Conservation (phyloP, 1,284 basidiomycete species). For the Uromyces viciae-fabae region DNA sequence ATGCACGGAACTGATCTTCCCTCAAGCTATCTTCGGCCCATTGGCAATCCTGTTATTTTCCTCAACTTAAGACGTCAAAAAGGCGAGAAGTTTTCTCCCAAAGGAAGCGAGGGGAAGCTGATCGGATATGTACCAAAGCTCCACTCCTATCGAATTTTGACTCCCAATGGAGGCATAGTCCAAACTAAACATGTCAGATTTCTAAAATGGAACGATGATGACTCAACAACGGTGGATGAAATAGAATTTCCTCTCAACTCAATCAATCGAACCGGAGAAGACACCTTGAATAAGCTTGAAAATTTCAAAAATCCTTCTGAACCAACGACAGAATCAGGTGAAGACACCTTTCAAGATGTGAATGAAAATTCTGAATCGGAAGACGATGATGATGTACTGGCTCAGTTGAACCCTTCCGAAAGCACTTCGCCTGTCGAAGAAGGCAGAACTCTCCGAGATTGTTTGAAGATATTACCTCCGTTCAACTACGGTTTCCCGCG, state of each 20-base stretch:
- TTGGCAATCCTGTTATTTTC: neutral
- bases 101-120: neutral
- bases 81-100: neutral
- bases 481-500: too few species aligned
- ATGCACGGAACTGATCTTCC: neutral
- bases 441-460: too few species aligned
- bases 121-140: neutral
- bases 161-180: neutral
- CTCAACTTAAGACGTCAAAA: neutral
- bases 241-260: too few species aligned
- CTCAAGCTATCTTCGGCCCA: neutral
- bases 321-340: neutral
- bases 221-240: too few species aligned
- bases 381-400: neutral
- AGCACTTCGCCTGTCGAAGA: too few species aligned
- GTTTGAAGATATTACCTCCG: neutral
- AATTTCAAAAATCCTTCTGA: neutral
- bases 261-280: neutral
- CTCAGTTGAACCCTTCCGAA: too few species aligned
- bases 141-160: neutral
- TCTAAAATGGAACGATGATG: neutral
- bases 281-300: neutral
- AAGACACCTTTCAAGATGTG: neutral
- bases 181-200: neutral
- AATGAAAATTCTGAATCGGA: too few species aligned